Evolutionary conservation across 2,329 filamentous ascomycete genomes (phyloP), one percentile per base, ranked within the genome.

Genomic region (Hymenoscyphus fructigenus): DNA sequence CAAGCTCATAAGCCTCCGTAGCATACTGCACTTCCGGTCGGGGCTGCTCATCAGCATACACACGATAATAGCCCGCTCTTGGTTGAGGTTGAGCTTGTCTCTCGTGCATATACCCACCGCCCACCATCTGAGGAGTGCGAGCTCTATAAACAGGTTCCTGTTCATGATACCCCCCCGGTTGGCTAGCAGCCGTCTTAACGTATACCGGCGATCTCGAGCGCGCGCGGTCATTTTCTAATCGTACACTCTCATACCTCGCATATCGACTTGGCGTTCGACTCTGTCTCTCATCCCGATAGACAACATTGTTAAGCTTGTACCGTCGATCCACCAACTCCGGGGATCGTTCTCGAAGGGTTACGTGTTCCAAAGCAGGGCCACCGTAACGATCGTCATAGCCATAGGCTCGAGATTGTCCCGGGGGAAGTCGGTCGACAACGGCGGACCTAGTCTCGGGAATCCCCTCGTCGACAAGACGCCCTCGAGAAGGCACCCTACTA

Each of bases 1-100:
- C 76, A 12, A 83, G 74, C 69, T 85, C 82, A 4, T 77, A 72
- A 58, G 78, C 68, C 57, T 79, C 78, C 5, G 71, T 64, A 66
- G 76, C 73, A 60, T 71, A 71, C 56, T 73, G 71, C 4, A 71
- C 67, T 50, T 75, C 74, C n/a, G 68, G 67, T 29, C 67, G 71
- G 57, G 69, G 72, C 28, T 75, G 72, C 26, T 75, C 73, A 56
- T 77, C 75, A 34, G 70, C 71, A 62, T 76, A 77, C 20, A 72
- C 70, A 6, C 73, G 74, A 57, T 76, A 76, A 58, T 78, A 77
- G 20, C 77, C 77, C 56, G 74, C 75, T 15, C 68, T 71, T 15
- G 34, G 34, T 36, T 36, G 34, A 2, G 74, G 75, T 15, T 68
- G 44, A 61, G 70, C 71, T 17, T 70, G 71, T 60, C 70, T 70